These are phyloP conservation scores for Xylariaceae sp. DNA, from an alignment of 2,329 filamentous ascomycete species.

Conservation along the genomic window DNA sequence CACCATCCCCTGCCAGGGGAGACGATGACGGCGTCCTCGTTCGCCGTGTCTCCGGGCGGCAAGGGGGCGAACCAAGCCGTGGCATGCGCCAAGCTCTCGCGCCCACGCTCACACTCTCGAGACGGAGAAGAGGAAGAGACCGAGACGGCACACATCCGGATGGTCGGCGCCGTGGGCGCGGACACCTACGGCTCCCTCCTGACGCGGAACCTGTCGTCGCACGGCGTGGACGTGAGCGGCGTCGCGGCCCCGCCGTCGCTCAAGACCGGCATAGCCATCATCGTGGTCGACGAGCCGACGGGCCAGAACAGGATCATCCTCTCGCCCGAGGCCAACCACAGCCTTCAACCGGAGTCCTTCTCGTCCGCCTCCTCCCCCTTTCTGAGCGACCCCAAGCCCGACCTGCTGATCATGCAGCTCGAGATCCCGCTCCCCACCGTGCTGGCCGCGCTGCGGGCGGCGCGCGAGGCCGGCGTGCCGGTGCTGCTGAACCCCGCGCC, in stretches of 20 bases:
- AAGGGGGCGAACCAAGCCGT: slow-evolving; percentile 97
- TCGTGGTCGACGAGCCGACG: slow-evolving; percentile 66
- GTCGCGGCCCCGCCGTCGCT: slow-evolving; percentile 39
- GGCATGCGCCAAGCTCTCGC: slow-evolving; percentile 76
- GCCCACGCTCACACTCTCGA: no score
- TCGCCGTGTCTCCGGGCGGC: slow-evolving; percentile 77
- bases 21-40: slow-evolving; percentile 74
- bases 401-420: slow-evolving; percentile 70
- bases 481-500: slow-evolving; percentile 85
- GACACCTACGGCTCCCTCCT: slow-evolving; percentile 61
- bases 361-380: slow-evolving; percentile 30
- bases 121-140: slow-evolving; percentile 27
- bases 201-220: slow-evolving; percentile 49
- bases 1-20: slow-evolving; percentile 81
- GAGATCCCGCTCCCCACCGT: slow-evolving; percentile 67
- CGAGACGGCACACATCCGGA: slow-evolving; percentile 47
- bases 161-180: slow-evolving; percentile 69
- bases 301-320: slow-evolving; percentile 75
- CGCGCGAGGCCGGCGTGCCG: slow-evolving; percentile 43
- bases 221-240: slow-evolving; percentile 56
- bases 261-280: slow-evolving; percentile 67
- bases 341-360: slow-evolving; percentile 35
- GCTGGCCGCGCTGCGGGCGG: slow-evolving; percentile 52
- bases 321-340: slow-evolving; percentile 64
- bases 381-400: slow-evolving; percentile 39